Evolutionary conservation across 805 yeast genomes (phyloP), one percentile per base, ranked within the genome.

Genomic region (Barnettozyma pratensis): DNA sequence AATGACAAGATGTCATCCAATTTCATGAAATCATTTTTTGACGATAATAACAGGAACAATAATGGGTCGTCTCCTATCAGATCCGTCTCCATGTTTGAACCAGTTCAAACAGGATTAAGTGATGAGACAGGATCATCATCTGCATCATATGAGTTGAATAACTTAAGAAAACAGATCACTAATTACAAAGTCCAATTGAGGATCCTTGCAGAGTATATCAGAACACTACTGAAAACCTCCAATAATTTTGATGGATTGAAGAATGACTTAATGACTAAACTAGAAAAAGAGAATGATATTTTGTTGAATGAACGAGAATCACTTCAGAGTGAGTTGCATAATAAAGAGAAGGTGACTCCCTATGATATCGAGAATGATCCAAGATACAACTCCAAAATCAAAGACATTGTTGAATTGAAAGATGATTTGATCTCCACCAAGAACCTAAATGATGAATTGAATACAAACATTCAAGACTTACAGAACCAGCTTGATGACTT

Each of bases 111-210:
- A 3, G 46, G 47, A 14, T 40, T 49, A 4, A 47, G 49, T 4
- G 49, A 47, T 10, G 51, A 53, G 3, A 44, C 48, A 3, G 51
- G 46, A 0, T 48, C 59, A 7, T 45, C 58, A 6, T 50, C 57
- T 19, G 52, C 50, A 1, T 19, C 52, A 0, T 37, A 38, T 25
- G 76, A 71, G 49, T 53, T 71, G 30, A 71, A 70, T 46, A 61
- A 62, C n/a, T 51, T 77, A 41, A 62, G 69, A 44, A 61, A 62
- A 42, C 73, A 75, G 44, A 52, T 78, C 11, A 74, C 74, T 9
- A 65, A 67, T 10, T 66, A 74, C 36, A 73, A 70, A 49, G 62
- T 66, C 26, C 70, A 64, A 45, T 60, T 65, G 4, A 54, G 62
- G 27, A 57, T 71, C 0, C 48, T 70, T 8, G 60, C 65, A 31